Conservation (phyloP, 768 basidiomycete species). For the Lentinula sp. region DNA sequence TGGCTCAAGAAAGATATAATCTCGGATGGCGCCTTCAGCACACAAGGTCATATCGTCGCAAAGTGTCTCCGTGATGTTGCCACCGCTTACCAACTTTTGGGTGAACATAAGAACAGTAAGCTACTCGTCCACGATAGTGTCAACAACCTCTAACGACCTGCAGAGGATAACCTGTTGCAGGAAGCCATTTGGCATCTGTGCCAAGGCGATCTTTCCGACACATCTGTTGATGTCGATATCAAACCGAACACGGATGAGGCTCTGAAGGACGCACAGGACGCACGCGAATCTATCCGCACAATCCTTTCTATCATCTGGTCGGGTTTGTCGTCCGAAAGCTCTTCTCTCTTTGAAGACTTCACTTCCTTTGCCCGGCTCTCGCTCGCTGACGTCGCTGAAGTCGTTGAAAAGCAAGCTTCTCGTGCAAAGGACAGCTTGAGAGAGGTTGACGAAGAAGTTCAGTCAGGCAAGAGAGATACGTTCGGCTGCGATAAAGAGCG, state of each 20-base stretch:
- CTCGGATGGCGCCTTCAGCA: constrained; percentile 45
- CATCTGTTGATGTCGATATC: constrained; percentile 19
- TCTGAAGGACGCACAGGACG: constrained; percentile 39
- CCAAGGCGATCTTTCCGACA: constrained; percentile 41
- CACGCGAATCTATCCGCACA: constrained; percentile 44
- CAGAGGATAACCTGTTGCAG: constrained; percentile 63
- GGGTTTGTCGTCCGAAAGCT: constrained; percentile 47
- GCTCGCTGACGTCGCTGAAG: constrained; percentile 61
- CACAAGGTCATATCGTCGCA: constrained; percentile 48
- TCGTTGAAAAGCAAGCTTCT: constrained; percentile 46
- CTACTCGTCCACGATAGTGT: neutral
- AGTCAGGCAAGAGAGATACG: constrained; percentile 52
- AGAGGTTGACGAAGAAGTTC: constrained; percentile 50
- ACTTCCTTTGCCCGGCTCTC: constrained; percentile 59
- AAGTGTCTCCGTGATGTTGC: constrained; percentile 45
- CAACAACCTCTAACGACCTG: neutral
- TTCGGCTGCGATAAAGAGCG: constrained; percentile 48
- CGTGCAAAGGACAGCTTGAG: constrained; percentile 47
- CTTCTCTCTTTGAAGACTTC: constrained; percentile 52
- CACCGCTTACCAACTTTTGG: constrained; percentile 51
- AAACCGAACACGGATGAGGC: constrained; percentile 37
- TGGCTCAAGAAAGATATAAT: constrained; percentile 46
- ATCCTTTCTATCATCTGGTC: constrained; percentile 49
- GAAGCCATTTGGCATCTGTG: constrained; percentile 60
- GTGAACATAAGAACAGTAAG: constrained; percentile 52